Percentiles rank a stretch among this genome's conserved stretches.
Evolutionary conservation across 2,329 filamentous ascomycete species (phyloP).

Genomic region (Fusarium avenaceum): DNA sequence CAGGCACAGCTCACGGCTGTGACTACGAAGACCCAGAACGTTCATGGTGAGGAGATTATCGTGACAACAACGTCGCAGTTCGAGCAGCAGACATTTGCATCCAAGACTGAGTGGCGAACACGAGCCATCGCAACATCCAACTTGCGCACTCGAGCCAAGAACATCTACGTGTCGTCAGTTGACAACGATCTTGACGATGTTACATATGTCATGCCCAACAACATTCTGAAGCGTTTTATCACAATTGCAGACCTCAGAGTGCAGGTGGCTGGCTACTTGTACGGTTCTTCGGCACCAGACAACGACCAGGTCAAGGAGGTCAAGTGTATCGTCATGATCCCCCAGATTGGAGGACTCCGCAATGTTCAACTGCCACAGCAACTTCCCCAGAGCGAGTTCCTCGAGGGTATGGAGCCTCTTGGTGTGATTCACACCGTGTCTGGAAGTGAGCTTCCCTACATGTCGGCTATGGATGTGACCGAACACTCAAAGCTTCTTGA

Average conservation of each 20-base stretch:
- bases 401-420: constrained; percentile 87
- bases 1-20: constrained; percentile 96
- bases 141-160: constrained; percentile 91
- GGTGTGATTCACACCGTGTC: constrained; percentile 96
- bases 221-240: constrained; percentile 98
- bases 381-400: constrained; percentile 91
- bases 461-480: constrained; percentile 95
- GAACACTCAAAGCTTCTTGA: constrained; percentile 93
- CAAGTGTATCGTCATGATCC: constrained; percentile 96
- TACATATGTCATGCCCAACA: constrained; percentile 99
- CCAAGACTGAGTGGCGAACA: constrained; percentile 98
- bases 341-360: constrained; percentile 93
- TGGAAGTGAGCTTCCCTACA: constrained; percentile 95
- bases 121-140: constrained; percentile 97
- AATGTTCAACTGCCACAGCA: constrained; percentile 92
- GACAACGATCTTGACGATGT: constrained; percentile 91
- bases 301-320: constrained; percentile 98
- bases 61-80: constrained; percentile 98
- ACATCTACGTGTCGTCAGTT: constrained; percentile 98
- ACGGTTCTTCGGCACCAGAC: constrained; percentile 91
- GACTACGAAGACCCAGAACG: constrained; percentile 98
- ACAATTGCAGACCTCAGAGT: constrained; percentile 96
- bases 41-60: constrained; percentile 96
- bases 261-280: constrained; percentile 95
- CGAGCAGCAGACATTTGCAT: constrained; percentile 97